Evolutionary conservation across 169 alveolate genomes (phyloP).

Genomic region (Cryptosporidium andersoni): DNA sequence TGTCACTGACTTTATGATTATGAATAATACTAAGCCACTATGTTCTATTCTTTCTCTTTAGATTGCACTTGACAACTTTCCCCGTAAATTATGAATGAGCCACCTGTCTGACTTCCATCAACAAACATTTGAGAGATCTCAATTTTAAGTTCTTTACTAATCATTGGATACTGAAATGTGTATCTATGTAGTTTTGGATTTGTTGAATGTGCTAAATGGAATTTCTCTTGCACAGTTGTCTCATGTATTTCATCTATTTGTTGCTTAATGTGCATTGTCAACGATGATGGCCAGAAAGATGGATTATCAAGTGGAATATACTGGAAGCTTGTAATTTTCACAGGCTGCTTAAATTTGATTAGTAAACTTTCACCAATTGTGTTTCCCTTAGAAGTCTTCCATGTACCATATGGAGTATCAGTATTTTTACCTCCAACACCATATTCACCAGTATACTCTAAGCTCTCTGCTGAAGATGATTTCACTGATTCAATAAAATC

Average conservation of each 20-base stretch:
- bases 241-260: conserved; percentile 67
- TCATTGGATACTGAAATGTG: conserved; percentile 43
- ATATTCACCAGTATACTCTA: conserved; percentile 77
- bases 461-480: conserved; percentile 76
- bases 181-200: conserved; percentile 32
- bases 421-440: conserved; percentile 78
- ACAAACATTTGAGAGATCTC: conserved; percentile 66
- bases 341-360: conserved; percentile 77
- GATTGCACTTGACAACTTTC: conserved; percentile 16
- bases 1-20: too few species aligned
- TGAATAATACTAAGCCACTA: too few species aligned
- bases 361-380: conserved; percentile 78
- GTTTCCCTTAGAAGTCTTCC: conserved; percentile 76
- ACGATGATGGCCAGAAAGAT: conserved; percentile 74
- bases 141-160: conserved; percentile 39
- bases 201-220: conserved; percentile 62
- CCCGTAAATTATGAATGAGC: conserved; percentile 67
- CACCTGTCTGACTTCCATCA: conserved; percentile 67
- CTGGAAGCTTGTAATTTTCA: conserved; percentile 77
- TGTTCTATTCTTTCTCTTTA: background rate
- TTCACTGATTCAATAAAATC: conserved; percentile 72
- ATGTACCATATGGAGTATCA: conserved; percentile 78
- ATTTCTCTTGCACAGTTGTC: conserved; percentile 56
- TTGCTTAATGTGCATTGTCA: conserved; percentile 64
- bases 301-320: conserved; percentile 75